Evolutionary conservation across 768 basidiomycete species (phyloP).

Genomic region (Collybiopsis luxurians): DNA sequence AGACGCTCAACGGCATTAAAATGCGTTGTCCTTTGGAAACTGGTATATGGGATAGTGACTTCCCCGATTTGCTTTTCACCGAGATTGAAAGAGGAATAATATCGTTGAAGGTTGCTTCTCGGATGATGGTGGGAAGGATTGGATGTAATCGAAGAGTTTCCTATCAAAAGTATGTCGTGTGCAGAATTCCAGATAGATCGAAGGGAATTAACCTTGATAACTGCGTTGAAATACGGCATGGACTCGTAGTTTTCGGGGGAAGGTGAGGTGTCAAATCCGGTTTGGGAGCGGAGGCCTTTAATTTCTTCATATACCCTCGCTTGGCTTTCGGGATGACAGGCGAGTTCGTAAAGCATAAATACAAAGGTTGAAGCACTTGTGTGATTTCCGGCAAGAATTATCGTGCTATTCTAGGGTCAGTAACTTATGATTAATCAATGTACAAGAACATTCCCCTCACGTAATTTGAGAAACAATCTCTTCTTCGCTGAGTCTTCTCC

Average conservation of each 20-base stretch:
- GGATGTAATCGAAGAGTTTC: conserved; percentile 30
- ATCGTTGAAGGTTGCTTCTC: conserved; percentile 35
- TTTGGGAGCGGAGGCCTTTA: conserved; percentile 12
- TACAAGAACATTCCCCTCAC: background rate
- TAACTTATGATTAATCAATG: background rate
- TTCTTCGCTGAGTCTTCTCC: conserved; percentile 41
- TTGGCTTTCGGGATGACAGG: conserved; percentile 57
- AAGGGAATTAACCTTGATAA: conserved; percentile 17
- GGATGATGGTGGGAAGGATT: conserved; percentile 26
- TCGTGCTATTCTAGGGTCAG: conserved; percentile 20
- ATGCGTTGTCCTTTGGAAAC: conserved; percentile 34
- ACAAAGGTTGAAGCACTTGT: conserved; percentile 55
- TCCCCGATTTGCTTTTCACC: conserved; percentile 28
- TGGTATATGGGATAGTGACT: conserved; percentile 26
- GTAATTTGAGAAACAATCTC: conserved; percentile 49
- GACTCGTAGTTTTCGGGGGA: conserved; percentile 25
- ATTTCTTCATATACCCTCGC: conserved; percentile 62
- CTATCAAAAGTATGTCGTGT: conserved; percentile 10
- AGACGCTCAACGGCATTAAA: conserved; percentile 31
- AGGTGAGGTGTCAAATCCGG: conserved; percentile 12
- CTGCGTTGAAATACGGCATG: conserved; percentile 26
- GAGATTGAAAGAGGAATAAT: conserved; percentile 39
- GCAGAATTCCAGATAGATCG: background rate
- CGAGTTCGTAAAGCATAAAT: conserved; percentile 64
- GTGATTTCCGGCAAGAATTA: conserved; percentile 56